These are phyloP conservation scores for Elymus sibiricus DNA, from an alignment of 176 grass and related monocot species.

Conservation along the genomic window DNA sequence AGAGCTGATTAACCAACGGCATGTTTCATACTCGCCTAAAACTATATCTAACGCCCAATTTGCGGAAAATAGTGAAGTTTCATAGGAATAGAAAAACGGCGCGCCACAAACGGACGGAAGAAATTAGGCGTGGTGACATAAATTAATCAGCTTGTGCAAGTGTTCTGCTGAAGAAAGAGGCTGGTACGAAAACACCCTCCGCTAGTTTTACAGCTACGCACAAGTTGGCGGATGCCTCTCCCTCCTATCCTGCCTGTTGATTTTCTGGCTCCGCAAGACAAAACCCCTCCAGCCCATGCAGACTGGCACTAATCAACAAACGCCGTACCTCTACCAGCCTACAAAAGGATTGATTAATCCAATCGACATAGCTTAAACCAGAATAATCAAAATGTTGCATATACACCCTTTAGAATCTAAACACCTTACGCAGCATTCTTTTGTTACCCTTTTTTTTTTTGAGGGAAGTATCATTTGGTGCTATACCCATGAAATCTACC, in stretches of 20 bases:
- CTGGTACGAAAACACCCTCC: neutral
- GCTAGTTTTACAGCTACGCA: constrained; percentile 38
- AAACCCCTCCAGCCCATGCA: constrained; percentile 42
- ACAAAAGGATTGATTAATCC: constrained; percentile 19
- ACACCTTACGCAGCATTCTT: neutral
- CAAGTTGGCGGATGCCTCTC: constrained; percentile 42
- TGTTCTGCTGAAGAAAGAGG: neutral
- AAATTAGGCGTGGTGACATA: neutral
- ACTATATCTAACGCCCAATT: too few relatives aligned
- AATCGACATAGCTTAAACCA: constrained; percentile 11
- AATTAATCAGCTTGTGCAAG: too few relatives aligned
- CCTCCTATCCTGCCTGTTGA: neutral
- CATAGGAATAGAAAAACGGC: too few relatives aligned
- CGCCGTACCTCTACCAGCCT: constrained; percentile 24
- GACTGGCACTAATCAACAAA: constrained; percentile 59
- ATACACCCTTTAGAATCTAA: rapidly evolving
- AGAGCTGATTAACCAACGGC: too few relatives aligned
- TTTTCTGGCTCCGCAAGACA: constrained; percentile 26
- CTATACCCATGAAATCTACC: too few relatives aligned
- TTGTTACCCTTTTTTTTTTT: too few relatives aligned
- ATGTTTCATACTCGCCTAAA: too few relatives aligned
- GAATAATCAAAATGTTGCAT: neutral
- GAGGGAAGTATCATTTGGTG: too few relatives aligned
- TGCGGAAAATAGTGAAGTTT: too few relatives aligned
- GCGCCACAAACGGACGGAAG: neutral